Percentiles rank a stretch among this genome's conserved stretches.
These are phyloP conservation scores for Malassezia restricta DNA, from an alignment of 1,284 basidiomycete species.

Conservation along the genomic window DNA sequence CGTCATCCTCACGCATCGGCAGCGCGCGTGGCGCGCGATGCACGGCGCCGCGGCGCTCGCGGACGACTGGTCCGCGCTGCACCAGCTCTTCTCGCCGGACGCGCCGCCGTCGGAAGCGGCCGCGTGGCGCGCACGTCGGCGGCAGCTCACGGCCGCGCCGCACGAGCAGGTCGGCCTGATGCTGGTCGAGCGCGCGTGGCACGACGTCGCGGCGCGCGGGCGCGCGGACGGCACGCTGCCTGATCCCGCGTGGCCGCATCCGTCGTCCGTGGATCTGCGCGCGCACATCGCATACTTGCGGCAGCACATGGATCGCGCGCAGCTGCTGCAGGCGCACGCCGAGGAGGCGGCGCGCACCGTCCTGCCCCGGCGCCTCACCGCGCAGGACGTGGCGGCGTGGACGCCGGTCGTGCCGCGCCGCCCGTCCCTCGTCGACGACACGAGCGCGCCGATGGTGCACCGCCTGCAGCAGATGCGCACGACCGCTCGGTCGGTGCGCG, in stretches of 20 bases:
- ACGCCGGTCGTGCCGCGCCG: conserved; percentile 13
- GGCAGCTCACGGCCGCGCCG: conserved; percentile 55
- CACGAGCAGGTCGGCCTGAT: conserved; percentile 63
- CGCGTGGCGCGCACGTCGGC: conserved; percentile 48
- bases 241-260: conserved; percentile 59
- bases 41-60: conserved; percentile 34
- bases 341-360: conserved; percentile 14
- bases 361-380: conserved; percentile 16
- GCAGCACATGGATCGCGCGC: conserved; percentile 66
- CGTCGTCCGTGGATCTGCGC: conserved; percentile 62
- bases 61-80: conserved; percentile 60
- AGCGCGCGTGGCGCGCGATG: conserved; percentile 31
- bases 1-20: conserved; percentile 67
- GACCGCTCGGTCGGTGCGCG: conserved; percentile 1
- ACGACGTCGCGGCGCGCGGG: conserved; percentile 61
- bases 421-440: conserved; percentile 10
- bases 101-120: neutral
- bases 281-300: conserved; percentile 68
- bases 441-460: conserved; percentile 12
- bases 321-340: conserved; percentile 20
- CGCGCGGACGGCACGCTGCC: conserved; percentile 58
- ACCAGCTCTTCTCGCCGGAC: conserved; percentile 51
- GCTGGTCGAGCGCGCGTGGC: conserved; percentile 69
- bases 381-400: conserved; percentile 21
- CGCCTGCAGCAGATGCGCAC: conserved; percentile 16